Evolutionary conservation across 2,329 filamentous ascomycete genomes (phyloP), one percentile per base, ranked within the genome.

Genomic region (Clarireedia monteithiana): DNA sequence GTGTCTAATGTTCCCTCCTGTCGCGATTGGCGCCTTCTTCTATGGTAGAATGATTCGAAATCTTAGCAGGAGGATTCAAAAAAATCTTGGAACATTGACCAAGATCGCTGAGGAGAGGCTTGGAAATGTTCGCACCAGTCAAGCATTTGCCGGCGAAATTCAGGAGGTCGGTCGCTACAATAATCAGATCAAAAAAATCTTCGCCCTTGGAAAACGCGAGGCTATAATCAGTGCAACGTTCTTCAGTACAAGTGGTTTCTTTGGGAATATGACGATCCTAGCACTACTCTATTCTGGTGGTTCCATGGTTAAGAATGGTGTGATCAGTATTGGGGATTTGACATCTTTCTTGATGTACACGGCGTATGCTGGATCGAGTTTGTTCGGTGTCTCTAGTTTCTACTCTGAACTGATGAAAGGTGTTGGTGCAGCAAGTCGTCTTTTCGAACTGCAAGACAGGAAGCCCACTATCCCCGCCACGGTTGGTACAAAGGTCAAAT

Each of bases 331-430:
- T 48, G 94, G 94, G 64, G 92, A 99, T 62, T 74, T 99, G 45
- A 95, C 94, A 1, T 95, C 91, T 0, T 99, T 99, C 73, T 81
- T 99, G 75, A 97, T 99, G 92, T 99, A 97, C 72, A 95, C 91
- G 3, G 92, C 89, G 3, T 97, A 85, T 70, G 82, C 83, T 6
- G 83, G 83, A 3, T 94, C 89, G 49, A 95, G 89, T 72, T 81
- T 99, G 61, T 96, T 97, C 64, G 94, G 94, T 4, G 77, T 99
- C 1, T 96, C 91, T 4, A 90, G 89, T 56, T 99, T 99, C 74
- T 99, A 96, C 72, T 96, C 91, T 0, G 94, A 99, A 70, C 79
- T 99, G 59, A 99, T 99, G 94, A 99, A 99, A 72, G 95, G 95
- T 44, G 92, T 96, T 4, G 94, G 95, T 66, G 94, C 94, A 44